A percentile compares a stretch with the other conserved stretches of the same genome.
These are phyloP conservation scores for Sarcocystis neurona DNA, from an alignment of 169 alveolate species.

Conservation along the genomic window DNA sequence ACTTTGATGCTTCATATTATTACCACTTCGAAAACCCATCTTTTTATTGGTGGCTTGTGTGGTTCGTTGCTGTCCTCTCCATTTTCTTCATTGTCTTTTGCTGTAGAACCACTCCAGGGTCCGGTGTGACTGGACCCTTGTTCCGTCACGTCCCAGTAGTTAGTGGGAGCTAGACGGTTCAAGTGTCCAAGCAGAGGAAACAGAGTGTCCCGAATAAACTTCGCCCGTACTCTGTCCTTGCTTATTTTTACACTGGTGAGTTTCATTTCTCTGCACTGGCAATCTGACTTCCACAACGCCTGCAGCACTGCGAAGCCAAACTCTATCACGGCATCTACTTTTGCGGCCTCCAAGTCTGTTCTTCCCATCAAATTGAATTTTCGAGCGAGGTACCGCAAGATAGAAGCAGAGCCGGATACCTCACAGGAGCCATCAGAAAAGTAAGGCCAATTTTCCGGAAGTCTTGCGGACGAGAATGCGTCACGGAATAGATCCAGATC, in stretches of 20 bases:
- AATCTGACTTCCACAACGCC: slow-evolving; percentile 15
- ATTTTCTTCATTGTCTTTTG: too few species aligned
- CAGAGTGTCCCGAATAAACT: background rate
- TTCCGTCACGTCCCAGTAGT: background rate
- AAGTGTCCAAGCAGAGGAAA: background rate
- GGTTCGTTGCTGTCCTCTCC: too few species aligned
- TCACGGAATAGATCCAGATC: background rate
- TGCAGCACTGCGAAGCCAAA: slow-evolving; percentile 6
- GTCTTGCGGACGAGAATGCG: background rate
- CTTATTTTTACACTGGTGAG: too few species aligned
- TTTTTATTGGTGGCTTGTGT: too few species aligned
- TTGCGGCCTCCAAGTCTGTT: background rate
- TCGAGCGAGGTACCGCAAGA: slow-evolving; percentile 1
- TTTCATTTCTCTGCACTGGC: slow-evolving; percentile 17
- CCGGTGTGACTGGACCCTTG: too few species aligned
- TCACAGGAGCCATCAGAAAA: slow-evolving; percentile 16
- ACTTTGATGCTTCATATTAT: too few species aligned
- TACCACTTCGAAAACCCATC: too few species aligned
- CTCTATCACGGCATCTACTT: background rate
- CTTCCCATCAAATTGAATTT: slow-evolving; percentile 1
- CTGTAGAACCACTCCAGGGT: too few species aligned
- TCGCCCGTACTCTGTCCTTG: slow-evolving; percentile 15
- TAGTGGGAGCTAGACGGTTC: background rate
- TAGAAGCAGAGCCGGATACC: background rate
- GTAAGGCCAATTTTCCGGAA: slow-evolving; percentile 20